Evolutionary conservation across 371 early-diverging fungal genomes (phyloP).

Genomic region (Mucor racemosus): DNA sequence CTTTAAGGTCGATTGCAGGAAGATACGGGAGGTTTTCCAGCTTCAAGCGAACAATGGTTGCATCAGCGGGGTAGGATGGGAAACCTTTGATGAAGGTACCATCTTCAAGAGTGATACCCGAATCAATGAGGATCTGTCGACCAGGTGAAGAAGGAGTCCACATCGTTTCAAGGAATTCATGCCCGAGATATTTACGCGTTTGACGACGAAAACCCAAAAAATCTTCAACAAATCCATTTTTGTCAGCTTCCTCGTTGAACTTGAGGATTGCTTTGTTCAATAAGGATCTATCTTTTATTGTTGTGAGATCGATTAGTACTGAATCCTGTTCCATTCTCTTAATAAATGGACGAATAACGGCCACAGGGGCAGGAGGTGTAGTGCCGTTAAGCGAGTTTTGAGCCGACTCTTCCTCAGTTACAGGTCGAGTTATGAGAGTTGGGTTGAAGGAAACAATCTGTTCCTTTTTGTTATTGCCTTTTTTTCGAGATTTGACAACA

Average conservation of each 20-base stretch:
- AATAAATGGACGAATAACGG: neutral
- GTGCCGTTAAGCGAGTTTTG: too few species aligned
- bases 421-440: too few species aligned
- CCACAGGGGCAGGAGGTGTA: too few species aligned
- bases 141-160: neutral
- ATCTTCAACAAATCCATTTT: neutral
- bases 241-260: neutral
- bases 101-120: neutral
- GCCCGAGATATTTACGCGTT: neutral
- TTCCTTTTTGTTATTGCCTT: too few species aligned
- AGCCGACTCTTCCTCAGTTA: too few species aligned
- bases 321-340: neutral
- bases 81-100: slow-evolving; percentile 1
- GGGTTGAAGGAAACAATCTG: too few species aligned
- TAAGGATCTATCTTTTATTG: neutral
- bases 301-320: neutral
- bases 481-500: too few species aligned
- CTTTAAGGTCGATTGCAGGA: neutral
- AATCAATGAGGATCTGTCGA: neutral
- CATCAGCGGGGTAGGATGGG: neutral
- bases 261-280: neutral
- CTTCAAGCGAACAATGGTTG: neutral
- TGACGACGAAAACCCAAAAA: too few species aligned
- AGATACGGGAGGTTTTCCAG: neutral
- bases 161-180: neutral